A percentile compares a stretch with the other conserved stretches of the same genome.
Evolutionary conservation across 768 basidiomycete genomes (phyloP).

Genomic region (Tricholoma furcatifolium): DNA sequence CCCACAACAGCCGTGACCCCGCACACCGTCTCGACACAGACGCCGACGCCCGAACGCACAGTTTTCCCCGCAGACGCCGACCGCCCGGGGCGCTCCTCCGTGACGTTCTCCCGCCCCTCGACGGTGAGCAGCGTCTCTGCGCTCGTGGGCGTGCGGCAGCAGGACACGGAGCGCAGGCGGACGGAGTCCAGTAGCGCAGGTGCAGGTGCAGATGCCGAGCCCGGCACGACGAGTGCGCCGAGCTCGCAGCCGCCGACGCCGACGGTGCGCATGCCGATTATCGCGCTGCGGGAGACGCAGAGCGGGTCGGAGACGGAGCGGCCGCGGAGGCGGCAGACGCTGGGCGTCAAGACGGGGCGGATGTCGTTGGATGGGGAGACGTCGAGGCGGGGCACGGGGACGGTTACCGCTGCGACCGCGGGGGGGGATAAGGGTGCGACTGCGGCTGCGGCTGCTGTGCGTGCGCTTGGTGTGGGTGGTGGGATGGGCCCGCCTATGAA

Average conservation of each 20-base stretch:
- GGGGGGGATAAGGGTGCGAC: constrained; percentile 25
- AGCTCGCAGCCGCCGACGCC: constrained; percentile 3
- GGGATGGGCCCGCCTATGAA: constrained; percentile 15
- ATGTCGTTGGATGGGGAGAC: constrained; percentile 41
- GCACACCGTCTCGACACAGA: constrained; percentile 57
- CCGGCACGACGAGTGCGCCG: constrained; percentile 20
- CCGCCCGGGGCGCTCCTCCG: constrained; percentile 42
- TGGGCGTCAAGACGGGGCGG: constrained; percentile 35
- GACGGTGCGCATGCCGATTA: constrained; percentile 14
- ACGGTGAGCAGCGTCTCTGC: constrained; percentile 47
- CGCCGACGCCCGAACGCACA: constrained; percentile 21
- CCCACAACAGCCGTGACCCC: constrained; percentile 68
- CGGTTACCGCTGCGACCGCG: not conserved
- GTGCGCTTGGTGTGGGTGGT: constrained; percentile 4
- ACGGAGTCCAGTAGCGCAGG: constrained; percentile 20
- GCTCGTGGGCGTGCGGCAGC: constrained; percentile 55
- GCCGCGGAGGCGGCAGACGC: constrained; percentile 37
- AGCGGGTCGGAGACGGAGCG: constrained; percentile 49
- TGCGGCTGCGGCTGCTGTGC: constrained; percentile 30
- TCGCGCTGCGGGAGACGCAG: constrained; percentile 17
- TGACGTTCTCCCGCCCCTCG: constrained; percentile 67
- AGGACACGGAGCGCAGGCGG: constrained; percentile 35
- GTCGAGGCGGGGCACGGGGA: not conserved
- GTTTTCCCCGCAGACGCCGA: constrained; percentile 41
- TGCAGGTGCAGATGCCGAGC: constrained; percentile 20